Evolutionary conservation across 495 filamentous ascomycete genomes (phyloP), one percentile per base, ranked within the genome.

Genomic region (Saxophila tyrrhenica): DNA sequence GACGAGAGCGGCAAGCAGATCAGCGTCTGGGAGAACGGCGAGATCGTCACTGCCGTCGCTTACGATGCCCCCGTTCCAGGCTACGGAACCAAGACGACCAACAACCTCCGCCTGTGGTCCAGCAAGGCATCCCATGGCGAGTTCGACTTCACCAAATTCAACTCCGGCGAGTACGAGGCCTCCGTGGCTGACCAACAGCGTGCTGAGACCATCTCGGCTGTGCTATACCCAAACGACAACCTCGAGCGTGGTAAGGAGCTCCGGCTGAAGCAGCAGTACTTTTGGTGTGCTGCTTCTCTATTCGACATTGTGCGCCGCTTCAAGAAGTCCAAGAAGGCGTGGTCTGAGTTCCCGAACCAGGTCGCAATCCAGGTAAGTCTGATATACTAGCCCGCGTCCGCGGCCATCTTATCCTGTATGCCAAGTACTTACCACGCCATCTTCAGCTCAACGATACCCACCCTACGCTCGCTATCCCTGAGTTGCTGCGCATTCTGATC

Each of bases 121-220:
- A 94, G 88, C 73, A 95, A 96, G 72, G 92, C 92, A 48, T 87
- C 89, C 47, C 89, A 86, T 62, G 92, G 94, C 50, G 92, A 98
- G 69, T 98, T 98, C 58, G 90, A 98, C 70, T 98, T 98, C 76
- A 90, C 95, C 63, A 98, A 96, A 67, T 98, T 98, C 83, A 98
- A 98, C 70, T 88, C 82, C 23, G 92, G 92, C 38, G 90, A 98
- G 56, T 98, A 98, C 68, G 92, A 98, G 68, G 92, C 84, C 71
- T 92, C 92, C 24, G 94, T 98, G 20, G 86, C 85, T 10, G 94
- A 97, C 64, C 89, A 96, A 67, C 92, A 98, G 69, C 81, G 82
- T 17, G 92, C 92, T 1, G 92, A 98, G 73, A 96, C 94, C 42
- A 97, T 98, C 69, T 95, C 89, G 38, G 94, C 94, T 11, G 92